Base-by-base conservation (phyloP, 2,329 filamentous ascomycete species). In the Chaetomiaceae sp. region DNA sequence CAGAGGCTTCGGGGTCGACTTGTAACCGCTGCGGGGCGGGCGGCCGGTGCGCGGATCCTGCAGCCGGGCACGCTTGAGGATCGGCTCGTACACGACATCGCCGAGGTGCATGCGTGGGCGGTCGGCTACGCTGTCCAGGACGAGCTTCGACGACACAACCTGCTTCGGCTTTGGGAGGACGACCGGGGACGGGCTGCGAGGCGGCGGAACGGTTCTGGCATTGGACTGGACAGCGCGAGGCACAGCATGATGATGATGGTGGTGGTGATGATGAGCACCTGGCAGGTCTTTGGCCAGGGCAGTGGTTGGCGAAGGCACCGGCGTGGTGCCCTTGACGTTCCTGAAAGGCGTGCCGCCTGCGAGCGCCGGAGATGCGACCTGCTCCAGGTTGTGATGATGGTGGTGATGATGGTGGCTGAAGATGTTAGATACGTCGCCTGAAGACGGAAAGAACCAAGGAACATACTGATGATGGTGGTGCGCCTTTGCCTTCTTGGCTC, bases 21-120 rank as follows among this genome's bases (percentile, higher is more conserved):
- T 53, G 59, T 63, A 72, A 0, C 67, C 62, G 44, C 60, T 61
- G 23, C 67, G 67, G 3, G 69, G 68, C 1, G 67, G 69, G 0
- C 68, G 63, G 19, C 67, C 68, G 73, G 54, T 91, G 81, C 68
- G 78, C 68, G 58, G 76, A 76, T 59, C 74, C 11, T 77, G 68
- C 12, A 80, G 64, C 9, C 79, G 72, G 4, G 74, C 72, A 0
- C 80, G 72, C 59, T 75, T 79, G 4, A 95, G 75, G 6, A 75
- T 79, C 1, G 89, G 82, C 46, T 87, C 79, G 67, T 97, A 97
- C 14, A 95, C 76, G 4, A 89, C 87, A 53, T 90, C 89, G 31
- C 92, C 92, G 2, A 97, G 80, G 66, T 96, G 91, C 51, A 83
- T 80, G 9, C 91, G 85, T 8, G 89, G 87, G 17, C 82, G 77